Base-by-base conservation (phyloP, 2,329 filamentous ascomycete genomes). In the Venturia carpophila region DNA sequence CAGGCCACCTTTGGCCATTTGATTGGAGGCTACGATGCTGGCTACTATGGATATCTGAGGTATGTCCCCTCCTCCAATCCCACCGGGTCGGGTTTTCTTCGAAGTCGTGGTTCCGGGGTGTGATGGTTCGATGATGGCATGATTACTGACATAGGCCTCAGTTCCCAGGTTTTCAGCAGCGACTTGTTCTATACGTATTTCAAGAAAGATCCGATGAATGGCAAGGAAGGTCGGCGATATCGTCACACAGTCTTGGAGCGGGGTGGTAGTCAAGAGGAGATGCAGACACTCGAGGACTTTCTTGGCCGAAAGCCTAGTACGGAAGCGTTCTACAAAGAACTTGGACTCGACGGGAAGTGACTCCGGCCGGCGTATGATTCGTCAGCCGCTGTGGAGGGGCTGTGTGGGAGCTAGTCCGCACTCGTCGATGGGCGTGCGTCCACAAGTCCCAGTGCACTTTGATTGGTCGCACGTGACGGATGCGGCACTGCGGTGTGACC, bases 101-200 rank as follows among this genome's bases (percentile, higher is more conserved):
- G 9, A 37, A 17, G 34, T 47, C 30, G 55, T 24, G 37, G 30
- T 56, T 39, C 34, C 13, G n/a, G 24, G 27, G 47, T 47, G 21
- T 37, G 17, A n/a, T 45, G 21, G 24, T 37, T 19, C 5, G 30
- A 39, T 60, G 24, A 27, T 66, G 24, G 24, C 64, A 17, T 37
- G 45, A 21, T 24, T 65, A 21, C 43, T 49, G 19, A n/a, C 13
- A n/a, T 6, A 64, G 24, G 41, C 19, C 41, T 37, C 66, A 77
- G 84, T 68, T 91, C 87, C 0, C 84, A 91, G 74, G 91, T 94
- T 21, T 94, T 92, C 77, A 90, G 87, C 27, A 84, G 88, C 34
- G 90, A 95, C 75, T 93, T 95, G 89, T 95, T 93, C 80, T 86
- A 90, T 76, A 83, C 83, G 0, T 87, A 89, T 60, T 94, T 94